phyloP scores from a whole-genome alignment of 164 flowering plant genomes.

The Liriodendron chinense region DNA sequence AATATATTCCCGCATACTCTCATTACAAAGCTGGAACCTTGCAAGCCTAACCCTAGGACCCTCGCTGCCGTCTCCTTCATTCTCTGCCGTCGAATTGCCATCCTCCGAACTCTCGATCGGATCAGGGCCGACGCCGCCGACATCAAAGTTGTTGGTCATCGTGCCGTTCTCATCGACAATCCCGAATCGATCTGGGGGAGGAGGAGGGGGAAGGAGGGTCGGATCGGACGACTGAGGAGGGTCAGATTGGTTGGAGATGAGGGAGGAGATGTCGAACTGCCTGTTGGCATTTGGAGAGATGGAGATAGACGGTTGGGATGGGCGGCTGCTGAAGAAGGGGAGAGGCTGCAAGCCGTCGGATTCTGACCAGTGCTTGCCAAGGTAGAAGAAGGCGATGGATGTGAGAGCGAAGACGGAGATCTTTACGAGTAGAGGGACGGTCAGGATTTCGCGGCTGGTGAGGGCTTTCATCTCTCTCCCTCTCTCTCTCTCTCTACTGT shows the following conservation, averaged over 20 bases:
- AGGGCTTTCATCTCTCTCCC: slow-evolving; percentile 32
- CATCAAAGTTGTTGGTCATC: slow-evolving; percentile 76
- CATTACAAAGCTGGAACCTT: slow-evolving; percentile 52
- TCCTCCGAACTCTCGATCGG: slow-evolving; percentile 53
- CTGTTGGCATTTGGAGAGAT: slow-evolving; percentile 52
- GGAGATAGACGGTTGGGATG: slow-evolving; percentile 13
- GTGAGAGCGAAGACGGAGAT: slow-evolving; percentile 40
- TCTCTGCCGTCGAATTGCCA: slow-evolving; percentile 25
- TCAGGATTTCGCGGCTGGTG: slow-evolving; percentile 31
- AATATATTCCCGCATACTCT: slow-evolving; percentile 65
- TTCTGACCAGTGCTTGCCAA: slow-evolving; percentile 76
- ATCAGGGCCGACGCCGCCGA: slow-evolving; percentile 72
- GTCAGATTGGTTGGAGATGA: slow-evolving; percentile 16
- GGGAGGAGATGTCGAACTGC: slow-evolving; percentile 30
- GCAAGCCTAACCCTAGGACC: slow-evolving; percentile 33
- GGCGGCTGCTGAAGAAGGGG: slow-evolving; percentile 47
- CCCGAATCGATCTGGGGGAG: slow-evolving; percentile 56
- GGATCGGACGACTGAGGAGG: slow-evolving; percentile 13
- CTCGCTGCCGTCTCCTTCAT: slow-evolving; percentile 4
- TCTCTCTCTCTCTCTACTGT: neutral
- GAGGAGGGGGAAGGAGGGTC: slow-evolving; percentile 36
- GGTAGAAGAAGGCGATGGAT: slow-evolving; percentile 58
- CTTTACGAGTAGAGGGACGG: slow-evolving; percentile 34
- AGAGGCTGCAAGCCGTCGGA: slow-evolving; percentile 56
- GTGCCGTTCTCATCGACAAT: slow-evolving; percentile 78